Conservation (phyloP, 169 alveolate species). For the Plasmodium gaboni region DNA sequence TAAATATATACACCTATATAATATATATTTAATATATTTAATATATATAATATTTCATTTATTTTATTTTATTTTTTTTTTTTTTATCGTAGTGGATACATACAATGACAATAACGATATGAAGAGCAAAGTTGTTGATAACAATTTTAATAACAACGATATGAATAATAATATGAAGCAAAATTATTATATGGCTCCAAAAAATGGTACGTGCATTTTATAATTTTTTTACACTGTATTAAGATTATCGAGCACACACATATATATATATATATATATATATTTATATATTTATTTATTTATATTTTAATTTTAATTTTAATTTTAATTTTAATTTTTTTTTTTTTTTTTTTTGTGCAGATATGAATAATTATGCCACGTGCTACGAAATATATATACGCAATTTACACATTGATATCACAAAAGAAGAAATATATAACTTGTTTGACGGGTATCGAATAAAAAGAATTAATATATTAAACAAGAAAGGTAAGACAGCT, state of each 20-base stretch:
- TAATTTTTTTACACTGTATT: neutral
- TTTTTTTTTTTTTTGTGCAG: constrained; percentile 2
- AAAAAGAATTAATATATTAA: constrained; percentile 52
- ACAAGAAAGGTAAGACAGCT: constrained; percentile 57
- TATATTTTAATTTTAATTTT: no score
- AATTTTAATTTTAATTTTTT: no score
- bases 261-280: neutral
- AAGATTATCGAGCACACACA: neutral
- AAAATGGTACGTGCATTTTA: constrained; percentile 20
- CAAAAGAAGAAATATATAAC: constrained; percentile 56
- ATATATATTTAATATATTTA: no score
- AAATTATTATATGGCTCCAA: constrained; percentile 59
- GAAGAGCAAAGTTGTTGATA: constrained; percentile 42
- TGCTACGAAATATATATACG: constrained; percentile 65
- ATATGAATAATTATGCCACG: constrained; percentile 34
- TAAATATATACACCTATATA: neutral
- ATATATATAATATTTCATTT: no score
- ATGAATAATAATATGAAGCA: constrained; percentile 36
- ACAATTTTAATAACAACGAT: constrained; percentile 18
- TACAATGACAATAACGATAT: constrained; percentile 54
- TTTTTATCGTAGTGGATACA: constrained; percentile 34
- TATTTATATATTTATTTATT: neutral
- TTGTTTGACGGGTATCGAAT: constrained; percentile 70
- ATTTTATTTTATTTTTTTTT: neutral
- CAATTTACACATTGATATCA: constrained; percentile 37